Conservation (phyloP, 371 early-diverging fungal species). For the Gilbertella persicaria region DNA sequence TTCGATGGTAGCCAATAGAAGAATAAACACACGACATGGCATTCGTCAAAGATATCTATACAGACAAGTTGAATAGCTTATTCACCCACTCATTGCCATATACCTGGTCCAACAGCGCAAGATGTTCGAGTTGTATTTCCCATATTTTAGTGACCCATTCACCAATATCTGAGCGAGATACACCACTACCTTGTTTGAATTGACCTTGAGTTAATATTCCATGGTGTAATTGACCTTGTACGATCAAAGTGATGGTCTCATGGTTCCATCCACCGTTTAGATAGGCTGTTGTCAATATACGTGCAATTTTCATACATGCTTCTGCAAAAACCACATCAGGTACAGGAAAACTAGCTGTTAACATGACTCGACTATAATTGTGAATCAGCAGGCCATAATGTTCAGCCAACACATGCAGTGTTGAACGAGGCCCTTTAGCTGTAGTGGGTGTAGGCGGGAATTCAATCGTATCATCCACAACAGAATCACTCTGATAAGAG, state of each 20-base stretch:
- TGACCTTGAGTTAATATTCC: not conserved
- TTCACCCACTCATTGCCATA: not conserved
- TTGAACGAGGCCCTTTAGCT: not conserved
- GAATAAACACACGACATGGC: slow-evolving; percentile 64
- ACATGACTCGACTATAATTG: slow-evolving; percentile 49
- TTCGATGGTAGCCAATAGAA: slow-evolving; percentile 65
- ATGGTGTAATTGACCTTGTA: slow-evolving; percentile 8
- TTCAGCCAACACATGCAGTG: slow-evolving; percentile 12
- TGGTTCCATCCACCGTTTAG: slow-evolving; percentile 38
- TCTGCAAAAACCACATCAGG: slow-evolving; percentile 44
- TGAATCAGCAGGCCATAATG: slow-evolving; percentile 46
- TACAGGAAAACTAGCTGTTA: slow-evolving; percentile 7
- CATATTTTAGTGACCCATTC: slow-evolving; percentile 64
- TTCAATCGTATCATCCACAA: not conserved
- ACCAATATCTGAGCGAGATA: slow-evolving; percentile 52
- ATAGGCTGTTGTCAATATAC: slow-evolving; percentile 37
- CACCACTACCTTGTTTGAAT: slow-evolving; percentile 15
- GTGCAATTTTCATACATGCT: slow-evolving; percentile 46
- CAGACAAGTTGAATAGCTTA: not conserved
- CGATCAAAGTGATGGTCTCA: slow-evolving; percentile 1
- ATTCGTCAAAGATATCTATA: slow-evolving; percentile 60
- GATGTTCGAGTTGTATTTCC: slow-evolving; percentile 48
- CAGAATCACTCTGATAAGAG: not conserved
- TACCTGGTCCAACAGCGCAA: slow-evolving; percentile 62
- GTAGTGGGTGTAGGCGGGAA: not conserved